A percentile compares a stretch with the other conserved stretches of the same genome.
phyloP scores from a whole-genome alignment of 164 flowering plant species.

The Brasenia schreberi region DNA sequence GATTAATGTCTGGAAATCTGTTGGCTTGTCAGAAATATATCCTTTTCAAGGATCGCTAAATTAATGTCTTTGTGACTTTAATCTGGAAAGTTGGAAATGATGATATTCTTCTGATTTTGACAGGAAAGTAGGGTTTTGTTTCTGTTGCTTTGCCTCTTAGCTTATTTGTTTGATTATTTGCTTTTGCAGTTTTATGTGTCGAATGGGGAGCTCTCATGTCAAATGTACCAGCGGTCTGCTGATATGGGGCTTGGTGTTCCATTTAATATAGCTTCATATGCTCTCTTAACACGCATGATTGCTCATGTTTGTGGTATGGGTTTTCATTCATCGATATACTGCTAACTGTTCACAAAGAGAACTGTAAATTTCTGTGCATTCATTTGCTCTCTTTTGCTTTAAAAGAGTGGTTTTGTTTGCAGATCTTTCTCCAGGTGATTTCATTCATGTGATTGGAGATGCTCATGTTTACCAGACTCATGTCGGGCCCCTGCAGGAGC shows the following conservation, averaged over 20 bases:
- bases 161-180: not conserved
- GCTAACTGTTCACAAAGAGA: no score
- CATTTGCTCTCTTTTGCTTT: not conserved
- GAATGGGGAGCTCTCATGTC: slow-evolving; percentile 87
- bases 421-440: slow-evolving; percentile 88
- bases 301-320: slow-evolving; percentile 93
- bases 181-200: slow-evolving; percentile 76
- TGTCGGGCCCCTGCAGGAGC: slow-evolving; percentile 74
- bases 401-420: slow-evolving; percentile 5
- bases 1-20: no score
- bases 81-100: no score
- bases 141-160: no score
- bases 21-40: no score
- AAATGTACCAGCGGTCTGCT: slow-evolving; percentile 94
- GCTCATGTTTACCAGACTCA: slow-evolving; percentile 81
- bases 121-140: no score
- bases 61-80: no score
- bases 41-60: no score
- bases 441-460: slow-evolving; percentile 80
- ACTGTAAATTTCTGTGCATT: no score
- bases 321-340: no score
- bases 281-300: slow-evolving; percentile 80
- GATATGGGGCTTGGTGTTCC: slow-evolving; percentile 99
- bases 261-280: slow-evolving; percentile 89
- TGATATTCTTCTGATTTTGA: no score